Evolutionary conservation across 208 protist species (phyloP).

Genomic region (Acanthamoeba royreba): DNA sequence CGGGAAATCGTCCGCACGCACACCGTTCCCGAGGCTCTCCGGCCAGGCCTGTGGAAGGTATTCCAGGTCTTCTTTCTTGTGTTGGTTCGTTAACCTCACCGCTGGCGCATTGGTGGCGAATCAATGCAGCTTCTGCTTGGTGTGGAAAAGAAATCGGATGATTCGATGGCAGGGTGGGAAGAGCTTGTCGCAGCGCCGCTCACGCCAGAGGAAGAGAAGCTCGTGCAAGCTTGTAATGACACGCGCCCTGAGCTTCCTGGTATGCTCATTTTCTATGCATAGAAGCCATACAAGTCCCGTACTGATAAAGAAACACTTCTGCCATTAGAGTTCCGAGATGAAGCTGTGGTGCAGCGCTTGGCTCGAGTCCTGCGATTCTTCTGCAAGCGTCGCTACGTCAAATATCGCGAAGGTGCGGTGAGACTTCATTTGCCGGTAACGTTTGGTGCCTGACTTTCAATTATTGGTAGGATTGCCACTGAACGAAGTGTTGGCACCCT

Average conservation of each 20-base stretch:
- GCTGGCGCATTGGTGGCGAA: no score
- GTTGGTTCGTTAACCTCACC: no score
- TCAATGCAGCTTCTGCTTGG: neutral
- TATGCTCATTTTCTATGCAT: no score
- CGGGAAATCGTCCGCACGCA: neutral
- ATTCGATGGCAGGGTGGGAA: neutral
- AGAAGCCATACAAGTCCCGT: no score
- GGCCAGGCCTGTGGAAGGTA: neutral
- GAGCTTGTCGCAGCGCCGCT: neutral
- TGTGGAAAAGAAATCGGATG: neutral
- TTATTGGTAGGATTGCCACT: neutral
- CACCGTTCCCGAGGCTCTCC: neutral
- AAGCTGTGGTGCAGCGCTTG: neutral
- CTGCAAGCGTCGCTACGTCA: neutral
- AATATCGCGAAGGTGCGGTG: neutral
- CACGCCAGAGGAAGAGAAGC: neutral
- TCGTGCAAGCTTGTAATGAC: neutral
- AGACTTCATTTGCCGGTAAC: neutral
- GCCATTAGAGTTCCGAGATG: neutral
- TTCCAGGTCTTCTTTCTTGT: neutral
- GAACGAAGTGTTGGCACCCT: neutral
- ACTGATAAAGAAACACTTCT: no score
- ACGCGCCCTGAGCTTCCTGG: neutral
- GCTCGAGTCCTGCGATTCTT: neutral
- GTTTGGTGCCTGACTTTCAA: neutral